phyloP scores from a whole-genome alignment of 352 stramenopile genomes.

The Globisporangium ultimum region DNA sequence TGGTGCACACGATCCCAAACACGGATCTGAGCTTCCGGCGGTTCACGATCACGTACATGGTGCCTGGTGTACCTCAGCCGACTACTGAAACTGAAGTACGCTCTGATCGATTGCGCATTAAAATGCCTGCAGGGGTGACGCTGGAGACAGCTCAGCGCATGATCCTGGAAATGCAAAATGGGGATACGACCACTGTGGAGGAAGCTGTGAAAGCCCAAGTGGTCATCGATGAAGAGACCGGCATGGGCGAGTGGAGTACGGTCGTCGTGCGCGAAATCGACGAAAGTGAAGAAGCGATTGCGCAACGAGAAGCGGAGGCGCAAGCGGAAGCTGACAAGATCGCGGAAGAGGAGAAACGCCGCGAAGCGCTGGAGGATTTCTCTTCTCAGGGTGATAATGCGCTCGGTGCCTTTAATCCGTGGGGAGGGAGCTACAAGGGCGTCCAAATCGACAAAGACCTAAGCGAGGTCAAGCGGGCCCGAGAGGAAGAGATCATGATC shows the following conservation, averaged over 20 bases:
- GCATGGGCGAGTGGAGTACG: constrained; percentile 82
- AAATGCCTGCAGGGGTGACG: constrained; percentile 54
- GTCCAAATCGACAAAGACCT: constrained; percentile 53
- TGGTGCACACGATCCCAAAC: constrained; percentile 61
- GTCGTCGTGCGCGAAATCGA: constrained; percentile 72
- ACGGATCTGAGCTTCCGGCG: constrained; percentile 57
- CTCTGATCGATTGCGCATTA: constrained; percentile 64
- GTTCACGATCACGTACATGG: constrained; percentile 70
- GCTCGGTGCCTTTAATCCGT: constrained; percentile 78
- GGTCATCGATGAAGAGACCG: constrained; percentile 63
- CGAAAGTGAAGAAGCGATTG: constrained; percentile 66
- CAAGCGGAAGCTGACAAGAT: constrained; percentile 33
- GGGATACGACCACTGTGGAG: constrained; percentile 18
- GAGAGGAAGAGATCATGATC: constrained; percentile 53
- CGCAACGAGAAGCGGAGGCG: constrained; percentile 38
- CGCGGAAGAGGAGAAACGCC: constrained; percentile 47
- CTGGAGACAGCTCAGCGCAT: constrained; percentile 65
- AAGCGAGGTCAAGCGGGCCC: constrained; percentile 8
- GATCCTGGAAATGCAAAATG: constrained; percentile 39
- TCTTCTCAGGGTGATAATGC: constrained; percentile 68
- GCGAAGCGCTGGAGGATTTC: constrained; percentile 64
- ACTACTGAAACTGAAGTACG: constrained; percentile 49
- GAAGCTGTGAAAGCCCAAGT: constrained; percentile 14
- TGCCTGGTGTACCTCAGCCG: constrained; percentile 25
- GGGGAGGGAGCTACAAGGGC: constrained; percentile 81